A percentile compares a stretch with the other conserved stretches of the same genome.
Conservation (phyloP, 179 eudicot genomes). For the Gypsophila paniculata region DNA sequence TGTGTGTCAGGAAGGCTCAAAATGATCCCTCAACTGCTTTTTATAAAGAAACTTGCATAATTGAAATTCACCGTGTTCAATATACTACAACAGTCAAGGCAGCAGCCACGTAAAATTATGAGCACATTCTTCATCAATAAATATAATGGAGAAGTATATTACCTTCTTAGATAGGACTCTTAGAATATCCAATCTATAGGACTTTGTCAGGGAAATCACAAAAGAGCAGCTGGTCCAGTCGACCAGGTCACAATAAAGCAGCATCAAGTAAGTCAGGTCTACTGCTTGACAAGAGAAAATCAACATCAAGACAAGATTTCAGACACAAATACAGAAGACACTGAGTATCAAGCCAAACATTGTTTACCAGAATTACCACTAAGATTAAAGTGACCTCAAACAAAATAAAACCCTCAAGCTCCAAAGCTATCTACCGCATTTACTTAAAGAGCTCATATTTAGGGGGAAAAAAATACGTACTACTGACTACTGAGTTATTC, state of each 20-base stretch:
- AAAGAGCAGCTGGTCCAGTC: constrained; percentile 89
- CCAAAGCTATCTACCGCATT: not conserved
- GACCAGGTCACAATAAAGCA: constrained; percentile 92
- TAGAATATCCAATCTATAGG: constrained; percentile 85
- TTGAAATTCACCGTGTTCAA: not conserved
- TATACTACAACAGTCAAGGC: not conserved
- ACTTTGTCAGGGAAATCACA: constrained; percentile 87
- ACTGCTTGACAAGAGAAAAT: constrained; percentile 46
- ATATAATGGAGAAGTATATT: constrained; percentile 14
- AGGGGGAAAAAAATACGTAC: not conserved
- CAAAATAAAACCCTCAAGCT: not conserved
- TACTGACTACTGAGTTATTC: not conserved
- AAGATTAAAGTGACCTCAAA: not conserved
- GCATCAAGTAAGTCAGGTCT: constrained; percentile 98
- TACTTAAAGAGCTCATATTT: not conserved
- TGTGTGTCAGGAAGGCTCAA: not conserved
- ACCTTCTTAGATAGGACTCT: constrained; percentile 86
- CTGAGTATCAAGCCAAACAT: not conserved
- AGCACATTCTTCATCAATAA: not conserved
- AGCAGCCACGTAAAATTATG: not conserved
- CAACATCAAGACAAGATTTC: constrained; percentile 13
- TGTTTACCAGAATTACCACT: not conserved
- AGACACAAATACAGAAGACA: not conserved
- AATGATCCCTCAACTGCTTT: not conserved
- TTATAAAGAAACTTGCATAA: not conserved